These are phyloP conservation scores for Piromyces finnis DNA, from an alignment of 192 early-diverging fungal genomes.

Conservation along the genomic window DNA sequence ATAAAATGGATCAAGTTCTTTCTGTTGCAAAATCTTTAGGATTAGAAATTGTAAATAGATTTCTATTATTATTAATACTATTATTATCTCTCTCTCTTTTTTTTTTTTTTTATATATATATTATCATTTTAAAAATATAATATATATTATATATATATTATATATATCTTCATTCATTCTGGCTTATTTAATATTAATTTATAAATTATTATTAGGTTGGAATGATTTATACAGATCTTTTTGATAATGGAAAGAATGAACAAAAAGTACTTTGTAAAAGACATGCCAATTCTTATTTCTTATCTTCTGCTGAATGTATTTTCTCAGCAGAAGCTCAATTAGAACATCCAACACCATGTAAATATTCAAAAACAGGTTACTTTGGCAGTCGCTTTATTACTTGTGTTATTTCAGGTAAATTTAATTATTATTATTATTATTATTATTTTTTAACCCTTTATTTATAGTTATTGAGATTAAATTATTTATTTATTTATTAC, in stretches of 20 bases:
- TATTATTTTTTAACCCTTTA: too few relatives aligned
- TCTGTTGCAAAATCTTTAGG: constrained; percentile 15
- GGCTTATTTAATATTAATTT: too few relatives aligned
- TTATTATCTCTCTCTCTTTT: too few relatives aligned
- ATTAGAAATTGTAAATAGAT: constrained; percentile 16
- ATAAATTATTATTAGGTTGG: constrained; percentile 52
- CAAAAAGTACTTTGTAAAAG: constrained; percentile 75
- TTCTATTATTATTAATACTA: too few relatives aligned
- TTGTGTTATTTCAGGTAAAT: too few relatives aligned
- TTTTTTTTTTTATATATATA: too few relatives aligned
- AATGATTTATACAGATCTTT: constrained; percentile 85
- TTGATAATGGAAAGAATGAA: constrained; percentile 55
- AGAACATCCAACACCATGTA: constrained; percentile 43
- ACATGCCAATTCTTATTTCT: constrained; percentile 80
- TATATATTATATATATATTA: too few relatives aligned
- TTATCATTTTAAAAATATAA: too few relatives aligned
- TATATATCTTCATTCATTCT: too few relatives aligned
- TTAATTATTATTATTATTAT: too few relatives aligned
- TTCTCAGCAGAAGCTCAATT: constrained; percentile 74
- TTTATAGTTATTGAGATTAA: too few relatives aligned
- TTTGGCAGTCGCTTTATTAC: constrained; percentile 93
- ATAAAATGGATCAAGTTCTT: constrained; percentile 9
- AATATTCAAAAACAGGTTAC: constrained; percentile 54
- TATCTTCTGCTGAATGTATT: constrained; percentile 75
- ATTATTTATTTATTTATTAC: too few relatives aligned